A percentile compares a stretch with the other conserved stretches of the same genome.
These are phyloP conservation scores for Jaltomata sinuosa DNA, from an alignment of 257 asterid genomes.

Conservation along the genomic window DNA sequence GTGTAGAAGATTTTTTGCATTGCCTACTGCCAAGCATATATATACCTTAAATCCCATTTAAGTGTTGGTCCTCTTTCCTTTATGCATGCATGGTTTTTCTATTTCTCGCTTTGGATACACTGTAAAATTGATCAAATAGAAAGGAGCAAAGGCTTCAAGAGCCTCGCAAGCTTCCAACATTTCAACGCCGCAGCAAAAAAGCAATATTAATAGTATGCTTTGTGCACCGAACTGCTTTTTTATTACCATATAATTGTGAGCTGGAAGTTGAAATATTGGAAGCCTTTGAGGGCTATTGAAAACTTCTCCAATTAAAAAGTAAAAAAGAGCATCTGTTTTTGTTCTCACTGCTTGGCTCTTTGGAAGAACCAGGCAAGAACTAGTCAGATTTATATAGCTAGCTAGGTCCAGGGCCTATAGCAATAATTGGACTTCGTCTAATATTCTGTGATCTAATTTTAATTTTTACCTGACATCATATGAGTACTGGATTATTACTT, in stretches of 20 bases:
- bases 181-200: background rate
- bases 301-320: background rate
- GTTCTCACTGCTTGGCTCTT: background rate
- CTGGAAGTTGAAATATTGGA: background rate
- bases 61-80: background rate
- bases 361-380: background rate
- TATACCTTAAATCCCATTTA: background rate
- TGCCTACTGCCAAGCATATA: background rate
- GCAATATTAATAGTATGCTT: background rate
- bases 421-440: background rate
- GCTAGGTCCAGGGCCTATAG: background rate
- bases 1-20: background rate
- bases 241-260: background rate
- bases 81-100: background rate
- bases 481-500: background rate
- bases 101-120: background rate
- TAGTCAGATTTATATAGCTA: background rate
- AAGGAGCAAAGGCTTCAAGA: background rate
- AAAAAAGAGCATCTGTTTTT: background rate
- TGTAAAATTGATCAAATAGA: background rate
- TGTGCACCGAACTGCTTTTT: background rate
- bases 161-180: background rate
- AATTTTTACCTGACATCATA: background rate
- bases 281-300: conserved; percentile 8
- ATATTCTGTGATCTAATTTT: background rate